Evolutionary conservation across 768 basidiomycete genomes (phyloP).

Genomic region (Suillus luteus): DNA sequence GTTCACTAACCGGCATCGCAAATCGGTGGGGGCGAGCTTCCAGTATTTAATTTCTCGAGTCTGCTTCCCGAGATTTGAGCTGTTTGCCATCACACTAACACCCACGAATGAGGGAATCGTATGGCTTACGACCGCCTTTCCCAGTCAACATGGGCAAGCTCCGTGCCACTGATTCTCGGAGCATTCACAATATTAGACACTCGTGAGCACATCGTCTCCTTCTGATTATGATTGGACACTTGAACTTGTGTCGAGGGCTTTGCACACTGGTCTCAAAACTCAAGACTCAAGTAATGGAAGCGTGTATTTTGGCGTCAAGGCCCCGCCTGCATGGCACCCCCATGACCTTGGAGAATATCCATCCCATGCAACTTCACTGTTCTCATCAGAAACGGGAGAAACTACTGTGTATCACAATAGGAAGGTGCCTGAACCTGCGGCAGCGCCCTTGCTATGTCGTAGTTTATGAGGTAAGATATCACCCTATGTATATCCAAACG

Average conservation of each 20-base stretch:
- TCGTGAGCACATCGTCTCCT: not conserved
- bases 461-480: not conserved
- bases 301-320: not conserved
- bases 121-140: slow-evolving; percentile 3
- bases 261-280: too few species aligned
- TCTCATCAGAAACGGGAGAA: not conserved
- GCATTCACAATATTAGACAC: not conserved
- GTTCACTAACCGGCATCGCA: too few species aligned
- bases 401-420: not conserved
- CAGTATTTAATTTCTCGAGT: too few species aligned
- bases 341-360: not conserved
- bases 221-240: not conserved
- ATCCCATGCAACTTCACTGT: not conserved
- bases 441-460: not conserved
- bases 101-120: slow-evolving; percentile 12
- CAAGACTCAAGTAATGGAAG: not conserved
- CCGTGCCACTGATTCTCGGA: not conserved
- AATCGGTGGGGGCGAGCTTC: not conserved
- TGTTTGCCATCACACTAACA: slow-evolving; percentile 6
- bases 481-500: not conserved
- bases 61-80: not conserved
- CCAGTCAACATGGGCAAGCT: slow-evolving; percentile 2
- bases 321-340: not conserved
- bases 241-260: not conserved
- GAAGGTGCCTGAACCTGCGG: not conserved